phyloP scores from a whole-genome alignment of 169 alveolate genomes.

The Plasmodium reichenowi region DNA sequence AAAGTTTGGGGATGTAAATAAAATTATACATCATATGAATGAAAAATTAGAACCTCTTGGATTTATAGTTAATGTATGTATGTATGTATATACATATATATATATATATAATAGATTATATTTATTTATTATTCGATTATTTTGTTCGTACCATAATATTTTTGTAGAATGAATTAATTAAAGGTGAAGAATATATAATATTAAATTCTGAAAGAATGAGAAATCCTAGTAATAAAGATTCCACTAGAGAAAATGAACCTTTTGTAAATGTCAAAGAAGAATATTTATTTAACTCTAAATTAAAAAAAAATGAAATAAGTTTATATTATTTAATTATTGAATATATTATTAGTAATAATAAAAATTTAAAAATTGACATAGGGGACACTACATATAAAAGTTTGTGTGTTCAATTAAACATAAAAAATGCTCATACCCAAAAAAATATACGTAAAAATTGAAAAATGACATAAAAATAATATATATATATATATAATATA shows the following conservation, averaged over 20 bases:
- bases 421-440: constrained; percentile 48
- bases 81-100: not conserved
- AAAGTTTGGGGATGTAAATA: constrained; percentile 58
- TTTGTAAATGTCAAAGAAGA: constrained; percentile 34
- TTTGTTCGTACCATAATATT: not conserved
- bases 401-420: constrained; percentile 43
- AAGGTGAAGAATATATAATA: constrained; percentile 66
- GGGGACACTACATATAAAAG: constrained; percentile 49
- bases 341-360: constrained; percentile 42
- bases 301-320: constrained; percentile 66
- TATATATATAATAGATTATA: not conserved
- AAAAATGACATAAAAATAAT: constrained; percentile 2
- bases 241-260: not conserved
- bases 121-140: not conserved
- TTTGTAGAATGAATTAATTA: constrained; percentile 55
- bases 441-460: constrained; percentile 49
- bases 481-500: not conserved
- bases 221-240: not conserved
- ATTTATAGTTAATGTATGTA: constrained; percentile 45
- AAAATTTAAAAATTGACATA: constrained; percentile 34
- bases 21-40: constrained; percentile 60
- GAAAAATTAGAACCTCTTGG: constrained; percentile 54
- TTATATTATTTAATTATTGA: constrained; percentile 56
- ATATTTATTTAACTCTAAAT: constrained; percentile 53
- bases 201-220: constrained; percentile 34